phyloP scores from a whole-genome alignment of 352 stramenopile genomes.

The Pythium diclinum region DNA sequence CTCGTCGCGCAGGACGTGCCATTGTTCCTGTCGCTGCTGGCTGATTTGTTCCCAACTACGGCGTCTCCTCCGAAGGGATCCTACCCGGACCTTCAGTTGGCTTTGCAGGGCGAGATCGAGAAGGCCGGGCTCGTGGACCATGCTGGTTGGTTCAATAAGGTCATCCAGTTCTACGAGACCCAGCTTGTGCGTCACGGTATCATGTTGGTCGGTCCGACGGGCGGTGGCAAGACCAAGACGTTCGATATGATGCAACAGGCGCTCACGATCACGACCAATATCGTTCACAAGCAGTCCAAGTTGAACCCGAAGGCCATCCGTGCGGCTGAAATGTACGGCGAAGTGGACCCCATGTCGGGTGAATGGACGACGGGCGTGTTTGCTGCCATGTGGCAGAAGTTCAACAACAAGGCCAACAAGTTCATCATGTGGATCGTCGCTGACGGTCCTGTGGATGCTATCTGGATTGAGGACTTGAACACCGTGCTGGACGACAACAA shows the following conservation, averaged over 20 bases:
- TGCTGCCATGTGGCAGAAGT: constrained; percentile 98
- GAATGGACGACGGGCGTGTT: constrained; percentile 99
- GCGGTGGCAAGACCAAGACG: constrained; percentile 97
- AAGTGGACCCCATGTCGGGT: constrained; percentile 94
- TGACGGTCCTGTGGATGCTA: constrained; percentile 96
- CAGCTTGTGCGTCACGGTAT: constrained; percentile 97
- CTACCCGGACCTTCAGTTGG: constrained; percentile 94
- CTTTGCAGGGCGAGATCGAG: constrained; percentile 87
- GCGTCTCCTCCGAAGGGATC: constrained; percentile 90
- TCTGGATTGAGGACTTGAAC: constrained; percentile 99
- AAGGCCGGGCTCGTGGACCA: constrained; percentile 90
- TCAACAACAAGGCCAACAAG: constrained; percentile 97
- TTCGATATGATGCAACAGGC: constrained; percentile 94
- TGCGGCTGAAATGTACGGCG: constrained; percentile 97
- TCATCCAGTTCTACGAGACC: constrained; percentile 98
- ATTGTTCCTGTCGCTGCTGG: constrained; percentile 95
- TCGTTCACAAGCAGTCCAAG: constrained; percentile 94
- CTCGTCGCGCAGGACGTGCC: constrained; percentile 97
- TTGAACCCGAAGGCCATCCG: constrained; percentile 98
- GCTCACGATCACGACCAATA: constrained; percentile 90
- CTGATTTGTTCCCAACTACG: constrained; percentile 96
- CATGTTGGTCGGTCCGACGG: constrained; percentile 97
- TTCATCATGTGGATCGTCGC: constrained; percentile 99
- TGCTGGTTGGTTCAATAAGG: constrained; percentile 91
- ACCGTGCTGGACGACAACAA: constrained; percentile 98